Evolutionary conservation across 805 yeast species (phyloP), one percentile per base, ranked within the genome.

Genomic region (Hanseniaspora meyeri): DNA sequence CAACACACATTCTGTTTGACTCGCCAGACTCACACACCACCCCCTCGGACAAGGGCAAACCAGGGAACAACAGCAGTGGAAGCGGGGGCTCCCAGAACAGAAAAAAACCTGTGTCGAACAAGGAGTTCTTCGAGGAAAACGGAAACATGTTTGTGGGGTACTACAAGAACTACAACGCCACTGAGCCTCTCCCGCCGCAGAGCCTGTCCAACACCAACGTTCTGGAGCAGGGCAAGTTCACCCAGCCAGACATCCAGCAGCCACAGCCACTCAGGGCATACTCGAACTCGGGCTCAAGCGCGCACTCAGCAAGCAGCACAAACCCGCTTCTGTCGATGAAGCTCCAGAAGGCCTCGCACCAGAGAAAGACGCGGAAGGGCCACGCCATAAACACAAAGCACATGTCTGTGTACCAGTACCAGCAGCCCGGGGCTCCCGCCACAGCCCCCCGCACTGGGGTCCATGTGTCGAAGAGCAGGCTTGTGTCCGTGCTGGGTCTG

Each of bases 1-100:
- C 51, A 3, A 52, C 57, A n/a, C 39, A 52, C 31, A 16, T 52
- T 3, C n/a, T 52, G 17, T 52, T 52, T 52, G 57, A 46, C 3
- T 52, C 57, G 4, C 57, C 51, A 6, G 31, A 46, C 3, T 45
- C 57, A 12, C 38, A 32, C 9, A 19, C 17, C 11, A 20, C 12
- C 4, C 19, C 19, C 11, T 24, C 42, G 7, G 34, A 32, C 34
- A 32, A 32, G 17, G n/a, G 31, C 24, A 34, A 36, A 32, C 16
- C 11, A 19, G 11, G 38, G 51, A n/a, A n/a, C 43, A 39, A 39
- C 17, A 49, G 20, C 17, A 39, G 27, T 12, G 31, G 34, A 32
- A 50, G 19, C 42, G 27, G 32, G 31, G 40, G 42, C 17, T 9
- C 16, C 19, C 9, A 31, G 29, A 19, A n/a, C 9, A 29, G 27